phyloP scores from a whole-genome alignment of 768 basidiomycete species.

The Tricholoma hemisulphureum region DNA sequence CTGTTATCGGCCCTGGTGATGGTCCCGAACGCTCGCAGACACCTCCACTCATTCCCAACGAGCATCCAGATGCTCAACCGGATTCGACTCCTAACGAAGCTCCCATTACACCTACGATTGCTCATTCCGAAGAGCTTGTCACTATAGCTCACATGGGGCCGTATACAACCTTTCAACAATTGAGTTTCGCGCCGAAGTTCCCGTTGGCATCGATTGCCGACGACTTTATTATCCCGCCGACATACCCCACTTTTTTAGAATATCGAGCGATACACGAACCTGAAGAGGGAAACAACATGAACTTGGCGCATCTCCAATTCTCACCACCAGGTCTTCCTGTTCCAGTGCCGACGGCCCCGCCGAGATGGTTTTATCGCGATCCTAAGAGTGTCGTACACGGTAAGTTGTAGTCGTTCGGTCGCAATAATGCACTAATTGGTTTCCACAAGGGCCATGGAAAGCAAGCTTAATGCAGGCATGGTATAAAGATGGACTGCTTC shows the following conservation, averaged over 20 bases:
- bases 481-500: conserved; percentile 82
- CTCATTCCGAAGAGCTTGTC: conserved; percentile 64
- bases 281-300: conserved; percentile 43
- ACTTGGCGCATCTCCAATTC: conserved; percentile 64
- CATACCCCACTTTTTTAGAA: conserved; percentile 75
- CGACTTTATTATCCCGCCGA: conserved; percentile 89
- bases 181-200: conserved; percentile 81
- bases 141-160: conserved; percentile 73
- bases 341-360: conserved; percentile 64
- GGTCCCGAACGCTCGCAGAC: conserved; percentile 29
- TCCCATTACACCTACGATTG: conserved; percentile 32
- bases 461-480: conserved; percentile 85
- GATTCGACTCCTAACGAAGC: conserved; percentile 35
- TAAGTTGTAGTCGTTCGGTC: conserved; percentile 30
- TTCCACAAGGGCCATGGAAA: conserved; percentile 74
- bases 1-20: conserved; percentile 35
- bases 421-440: background rate
- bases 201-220: conserved; percentile 88
- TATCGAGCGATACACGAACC: conserved; percentile 67
- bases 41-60: conserved; percentile 41
- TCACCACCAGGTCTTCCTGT: conserved; percentile 78
- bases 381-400: conserved; percentile 80
- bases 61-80: conserved; percentile 40
- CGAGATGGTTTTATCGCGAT: conserved; percentile 81
- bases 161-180: conserved; percentile 91